These are phyloP conservation scores for Benincasa hispida DNA, from an alignment of 306 rosid species.

Conservation along the genomic window DNA sequence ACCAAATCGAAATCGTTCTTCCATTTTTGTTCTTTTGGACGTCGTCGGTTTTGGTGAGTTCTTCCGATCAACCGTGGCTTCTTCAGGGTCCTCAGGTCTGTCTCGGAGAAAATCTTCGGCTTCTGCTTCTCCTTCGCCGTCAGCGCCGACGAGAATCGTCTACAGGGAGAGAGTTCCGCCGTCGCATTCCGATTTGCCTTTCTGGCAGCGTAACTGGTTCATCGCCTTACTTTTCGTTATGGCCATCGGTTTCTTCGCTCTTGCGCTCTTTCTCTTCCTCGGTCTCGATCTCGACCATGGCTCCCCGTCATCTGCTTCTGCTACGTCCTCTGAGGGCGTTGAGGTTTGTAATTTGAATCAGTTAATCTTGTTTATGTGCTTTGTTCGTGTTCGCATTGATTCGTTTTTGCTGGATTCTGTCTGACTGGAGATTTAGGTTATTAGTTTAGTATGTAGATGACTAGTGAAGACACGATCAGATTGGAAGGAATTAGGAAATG, in stretches of 20 bases:
- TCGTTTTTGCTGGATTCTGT: background rate
- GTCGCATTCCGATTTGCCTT: constrained; percentile 56
- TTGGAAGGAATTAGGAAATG: background rate
- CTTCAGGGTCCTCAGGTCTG: constrained; percentile 60
- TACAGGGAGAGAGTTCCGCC: constrained; percentile 36
- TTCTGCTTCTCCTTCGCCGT: constrained; percentile 19
- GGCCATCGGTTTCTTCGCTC: constrained; percentile 71
- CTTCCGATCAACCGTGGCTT: constrained; percentile 75
- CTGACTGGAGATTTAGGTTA: background rate
- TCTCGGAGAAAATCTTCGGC: constrained; percentile 76
- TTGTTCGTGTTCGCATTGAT: background rate
- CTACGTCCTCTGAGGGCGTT: constrained; percentile 72
- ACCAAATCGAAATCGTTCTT: background rate
- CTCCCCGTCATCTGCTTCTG: constrained; percentile 38
- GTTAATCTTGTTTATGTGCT: background rate
- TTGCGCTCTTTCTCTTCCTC: constrained; percentile 66
- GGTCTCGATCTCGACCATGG: constrained; percentile 51
- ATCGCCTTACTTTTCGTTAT: constrained; percentile 54
- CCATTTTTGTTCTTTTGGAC: background rate
- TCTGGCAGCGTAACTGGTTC: constrained; percentile 94
- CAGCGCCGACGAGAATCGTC: constrained; percentile 51
- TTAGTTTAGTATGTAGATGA: background rate
- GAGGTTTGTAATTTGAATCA: constrained; percentile 48
- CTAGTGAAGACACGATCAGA: background rate
- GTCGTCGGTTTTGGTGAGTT: constrained; percentile 15